These are phyloP conservation scores for Intubia oerlemansii DNA, from an alignment of 2,329 filamentous ascomycete species.

Conservation along the genomic window DNA sequence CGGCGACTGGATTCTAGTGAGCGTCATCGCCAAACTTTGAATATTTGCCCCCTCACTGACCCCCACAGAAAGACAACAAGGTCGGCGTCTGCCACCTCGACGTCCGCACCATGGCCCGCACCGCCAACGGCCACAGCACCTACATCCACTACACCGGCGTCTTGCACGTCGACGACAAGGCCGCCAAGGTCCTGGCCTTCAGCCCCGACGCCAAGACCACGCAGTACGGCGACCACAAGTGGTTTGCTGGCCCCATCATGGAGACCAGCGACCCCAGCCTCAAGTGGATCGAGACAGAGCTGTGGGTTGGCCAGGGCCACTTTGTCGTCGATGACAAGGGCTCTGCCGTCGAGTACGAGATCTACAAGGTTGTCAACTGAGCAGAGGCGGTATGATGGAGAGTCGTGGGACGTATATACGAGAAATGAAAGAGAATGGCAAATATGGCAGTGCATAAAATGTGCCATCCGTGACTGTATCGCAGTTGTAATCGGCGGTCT, in stretches of 20 bases:
- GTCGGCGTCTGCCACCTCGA: no score
- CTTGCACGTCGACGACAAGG: no score
- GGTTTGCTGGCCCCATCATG: conserved; percentile 2
- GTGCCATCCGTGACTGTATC: no score
- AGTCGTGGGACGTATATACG: background rate
- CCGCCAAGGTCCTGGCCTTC: no score
- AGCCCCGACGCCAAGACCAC: conserved; percentile 1
- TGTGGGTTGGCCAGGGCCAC: conserved; percentile 1
- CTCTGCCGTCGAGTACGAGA: conserved; percentile 1
- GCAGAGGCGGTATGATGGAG: background rate
- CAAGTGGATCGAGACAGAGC: conserved; percentile 2
- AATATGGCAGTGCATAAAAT: no score
- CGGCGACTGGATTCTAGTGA: no score
- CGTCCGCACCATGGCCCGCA: no score
- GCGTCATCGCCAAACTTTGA: no score
- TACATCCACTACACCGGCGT: conserved; percentile 2
- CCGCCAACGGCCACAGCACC: conserved; percentile 1
- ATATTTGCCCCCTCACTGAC: no score
- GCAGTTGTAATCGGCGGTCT: no score
- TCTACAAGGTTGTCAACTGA: conserved; percentile 3
- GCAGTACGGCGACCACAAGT: conserved; percentile 2
- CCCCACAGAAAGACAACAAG: no score
- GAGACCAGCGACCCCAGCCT: conserved; percentile 1
- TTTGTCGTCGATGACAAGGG: conserved; percentile 3
- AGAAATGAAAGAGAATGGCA: no score